These are phyloP conservation scores for Gossypium aridum DNA, from an alignment of 441 rosid genomes.

Conservation along the genomic window DNA sequence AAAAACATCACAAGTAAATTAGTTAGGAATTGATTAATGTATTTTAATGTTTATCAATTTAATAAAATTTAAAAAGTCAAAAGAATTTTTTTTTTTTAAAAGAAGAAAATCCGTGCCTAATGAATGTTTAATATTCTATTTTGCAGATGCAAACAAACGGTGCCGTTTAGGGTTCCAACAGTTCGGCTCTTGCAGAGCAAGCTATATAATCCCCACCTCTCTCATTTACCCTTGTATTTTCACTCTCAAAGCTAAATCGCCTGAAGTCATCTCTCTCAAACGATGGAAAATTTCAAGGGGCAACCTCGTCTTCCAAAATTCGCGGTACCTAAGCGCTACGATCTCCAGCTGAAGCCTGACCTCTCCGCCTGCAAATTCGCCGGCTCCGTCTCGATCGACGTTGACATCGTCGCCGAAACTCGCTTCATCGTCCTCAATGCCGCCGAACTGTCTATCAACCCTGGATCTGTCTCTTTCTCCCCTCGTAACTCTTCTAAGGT, in stretches of 20 bases:
- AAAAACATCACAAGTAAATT: too few species aligned
- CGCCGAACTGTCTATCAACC: slow-evolving; percentile 59
- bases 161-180: background rate
- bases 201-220: background rate
- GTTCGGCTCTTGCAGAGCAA: background rate
- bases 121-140: background rate
- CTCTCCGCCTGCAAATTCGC: slow-evolving; percentile 64
- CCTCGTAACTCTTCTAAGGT: slow-evolving; percentile 49
- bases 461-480: slow-evolving; percentile 45
- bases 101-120: background rate
- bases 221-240: background rate
- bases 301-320: slow-evolving; percentile 86
- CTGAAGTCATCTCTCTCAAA: slow-evolving; percentile 14
- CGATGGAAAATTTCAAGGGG: slow-evolving; percentile 77
- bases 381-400: slow-evolving; percentile 56
- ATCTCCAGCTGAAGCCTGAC: slow-evolving; percentile 69
- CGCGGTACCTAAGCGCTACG: slow-evolving; percentile 77
- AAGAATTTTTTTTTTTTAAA: too few species aligned
- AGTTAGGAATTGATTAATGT: too few species aligned
- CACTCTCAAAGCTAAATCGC: background rate
- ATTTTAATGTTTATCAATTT: too few species aligned
- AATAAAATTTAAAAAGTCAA: too few species aligned
- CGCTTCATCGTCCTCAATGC: slow-evolving; percentile 86
- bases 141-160: background rate
- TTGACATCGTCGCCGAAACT: slow-evolving; percentile 54